Conservation (phyloP, 768 basidiomycete genomes). For the Trametes elegans region DNA sequence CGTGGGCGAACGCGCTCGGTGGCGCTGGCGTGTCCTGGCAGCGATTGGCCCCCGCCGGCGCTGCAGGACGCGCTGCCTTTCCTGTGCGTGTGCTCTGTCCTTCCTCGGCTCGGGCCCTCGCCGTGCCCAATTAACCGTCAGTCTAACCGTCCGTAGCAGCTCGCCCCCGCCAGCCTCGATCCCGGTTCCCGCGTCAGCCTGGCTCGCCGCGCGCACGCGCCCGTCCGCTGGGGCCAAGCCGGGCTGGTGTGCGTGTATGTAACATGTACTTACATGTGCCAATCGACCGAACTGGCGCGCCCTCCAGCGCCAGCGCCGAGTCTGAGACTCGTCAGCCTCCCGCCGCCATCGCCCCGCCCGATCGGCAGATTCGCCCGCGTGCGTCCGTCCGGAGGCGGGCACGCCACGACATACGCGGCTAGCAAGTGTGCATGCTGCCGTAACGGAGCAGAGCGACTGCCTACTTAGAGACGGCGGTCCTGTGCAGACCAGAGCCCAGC, state of each 20-base stretch:
- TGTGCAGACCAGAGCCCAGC: not conserved
- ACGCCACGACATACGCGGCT: conserved; percentile 11
- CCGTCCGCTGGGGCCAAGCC: too few species aligned
- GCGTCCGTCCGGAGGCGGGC: conserved; percentile 1
- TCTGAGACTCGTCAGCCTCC: too few species aligned
- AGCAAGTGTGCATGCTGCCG: conserved; percentile 11
- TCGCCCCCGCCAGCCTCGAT: too few species aligned
- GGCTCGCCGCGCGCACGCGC: too few species aligned
- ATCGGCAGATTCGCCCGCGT: conserved; percentile 1
- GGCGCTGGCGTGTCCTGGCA: conserved; percentile 10
- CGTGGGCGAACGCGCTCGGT: conserved; percentile 1
- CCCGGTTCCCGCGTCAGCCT: too few species aligned
- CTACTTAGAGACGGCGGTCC: conserved; percentile 11
- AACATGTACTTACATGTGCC: too few species aligned
- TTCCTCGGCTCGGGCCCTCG: conserved; percentile 8
- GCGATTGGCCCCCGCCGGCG: conserved; percentile 2
- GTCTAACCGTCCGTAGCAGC: too few species aligned
- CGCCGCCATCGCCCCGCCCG: too few species aligned
- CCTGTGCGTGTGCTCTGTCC: not conserved
- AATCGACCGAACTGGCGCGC: too few species aligned
- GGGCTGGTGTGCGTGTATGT: too few species aligned
- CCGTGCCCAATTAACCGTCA: not conserved
- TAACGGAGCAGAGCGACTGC: conserved; percentile 14
- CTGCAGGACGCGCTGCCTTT: conserved; percentile 3
- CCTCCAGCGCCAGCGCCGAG: too few species aligned